These are phyloP conservation scores for Rheum nobile DNA, from an alignment of 148 eudicot genomes.

Conservation along the genomic window DNA sequence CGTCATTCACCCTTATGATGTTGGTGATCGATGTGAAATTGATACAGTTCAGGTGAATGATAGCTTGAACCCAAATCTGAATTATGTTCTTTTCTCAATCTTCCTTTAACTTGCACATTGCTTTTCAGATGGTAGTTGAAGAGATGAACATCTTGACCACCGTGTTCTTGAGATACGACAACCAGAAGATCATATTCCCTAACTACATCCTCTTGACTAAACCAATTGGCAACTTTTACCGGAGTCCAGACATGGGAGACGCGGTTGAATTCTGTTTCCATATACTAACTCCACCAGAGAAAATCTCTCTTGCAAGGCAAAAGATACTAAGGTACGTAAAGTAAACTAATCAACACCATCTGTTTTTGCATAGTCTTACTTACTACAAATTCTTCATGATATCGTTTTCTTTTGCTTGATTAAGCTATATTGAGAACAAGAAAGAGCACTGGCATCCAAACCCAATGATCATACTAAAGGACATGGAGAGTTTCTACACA, in stretches of 20 bases:
- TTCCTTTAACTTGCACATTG: not conserved
- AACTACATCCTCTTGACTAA: conserved; percentile 60
- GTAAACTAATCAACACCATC: not conserved
- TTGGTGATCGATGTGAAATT: conserved; percentile 81
- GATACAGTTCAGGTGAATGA: conserved; percentile 72
- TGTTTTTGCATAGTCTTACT: too few relatives aligned
- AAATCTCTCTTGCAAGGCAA: conserved; percentile 49
- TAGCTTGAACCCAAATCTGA: not conserved
- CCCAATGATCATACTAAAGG: conserved; percentile 55
- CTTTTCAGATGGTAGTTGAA: conserved; percentile 67
- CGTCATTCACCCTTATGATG: conserved; percentile 78
- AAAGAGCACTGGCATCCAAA: conserved; percentile 64
- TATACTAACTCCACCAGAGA: conserved; percentile 56
- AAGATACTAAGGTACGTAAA: conserved; percentile 20
- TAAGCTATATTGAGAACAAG: conserved; percentile 72
- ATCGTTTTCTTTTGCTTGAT: not conserved
- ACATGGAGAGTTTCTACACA: conserved; percentile 61
- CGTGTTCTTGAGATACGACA: conserved; percentile 61
- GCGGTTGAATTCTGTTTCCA: conserved; percentile 64
- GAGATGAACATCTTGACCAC: conserved; percentile 94
- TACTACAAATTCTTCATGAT: not conserved
- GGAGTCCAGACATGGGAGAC: conserved; percentile 83
- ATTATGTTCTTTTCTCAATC: not conserved
- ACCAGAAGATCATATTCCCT: conserved; percentile 70
- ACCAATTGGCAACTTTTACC: conserved; percentile 71